Evolutionary conservation across 495 filamentous ascomycete genomes (phyloP).

Genomic region (Echria macrotheca): DNA sequence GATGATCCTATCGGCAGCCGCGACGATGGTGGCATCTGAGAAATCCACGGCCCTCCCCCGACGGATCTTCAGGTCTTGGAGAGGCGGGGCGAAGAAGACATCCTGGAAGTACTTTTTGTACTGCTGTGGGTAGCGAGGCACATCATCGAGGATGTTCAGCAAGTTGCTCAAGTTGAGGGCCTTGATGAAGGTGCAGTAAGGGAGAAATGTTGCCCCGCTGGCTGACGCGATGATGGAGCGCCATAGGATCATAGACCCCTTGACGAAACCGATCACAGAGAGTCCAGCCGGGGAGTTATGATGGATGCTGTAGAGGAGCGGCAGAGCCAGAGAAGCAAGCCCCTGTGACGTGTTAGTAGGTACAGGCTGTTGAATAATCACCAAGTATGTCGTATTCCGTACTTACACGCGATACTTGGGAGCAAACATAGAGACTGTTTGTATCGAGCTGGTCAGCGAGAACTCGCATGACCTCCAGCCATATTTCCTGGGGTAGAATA

Average conservation of each 20-base stretch:
- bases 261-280: neutral
- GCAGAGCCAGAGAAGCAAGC: conserved; percentile 45
- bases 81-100: conserved; percentile 47
- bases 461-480: conserved; percentile 53
- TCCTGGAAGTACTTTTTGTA: neutral
- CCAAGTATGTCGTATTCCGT: too few relatives aligned
- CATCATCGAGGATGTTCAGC: conserved; percentile 50
- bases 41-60: neutral
- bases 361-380: too few relatives aligned
- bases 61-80: conserved; percentile 22
- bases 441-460: conserved; percentile 50
- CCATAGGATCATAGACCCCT: conserved; percentile 48
- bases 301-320: conserved; percentile 53
- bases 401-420: too few relatives aligned
- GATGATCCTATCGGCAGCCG: conserved; percentile 28
- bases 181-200: conserved; percentile 65
- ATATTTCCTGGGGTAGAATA: conserved; percentile 52
- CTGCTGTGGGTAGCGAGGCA: conserved; percentile 23
- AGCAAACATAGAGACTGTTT: conserved; percentile 40
- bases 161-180: conserved; percentile 58
- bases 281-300: conserved; percentile 14
- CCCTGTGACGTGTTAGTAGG: too few relatives aligned
- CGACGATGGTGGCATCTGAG: conserved; percentile 17
- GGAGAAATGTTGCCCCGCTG: conserved; percentile 55
- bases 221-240: conserved; percentile 63